A percentile compares a stretch with the other conserved stretches of the same genome.
Evolutionary conservation across 305 asterid species (phyloP).

Genomic region (Fraxinus greggii): DNA sequence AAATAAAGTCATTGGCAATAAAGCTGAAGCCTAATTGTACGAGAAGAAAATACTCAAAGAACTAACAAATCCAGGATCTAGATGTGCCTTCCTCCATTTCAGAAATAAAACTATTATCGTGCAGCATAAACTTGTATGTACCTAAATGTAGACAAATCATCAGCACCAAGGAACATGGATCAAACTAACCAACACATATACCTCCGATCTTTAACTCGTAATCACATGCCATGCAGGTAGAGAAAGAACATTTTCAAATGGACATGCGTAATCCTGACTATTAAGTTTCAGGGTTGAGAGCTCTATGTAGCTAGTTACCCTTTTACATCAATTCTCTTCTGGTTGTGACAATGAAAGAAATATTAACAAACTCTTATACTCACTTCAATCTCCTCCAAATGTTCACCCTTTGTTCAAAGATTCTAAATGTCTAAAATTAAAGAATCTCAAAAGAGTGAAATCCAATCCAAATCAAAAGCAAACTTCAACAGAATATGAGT

Average conservation of each 20-base stretch:
- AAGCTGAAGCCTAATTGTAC: background rate
- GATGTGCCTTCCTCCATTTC: background rate
- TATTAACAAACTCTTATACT: background rate
- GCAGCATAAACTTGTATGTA: background rate
- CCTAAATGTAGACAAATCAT: background rate
- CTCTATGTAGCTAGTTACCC: background rate
- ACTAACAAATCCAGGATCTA: background rate
- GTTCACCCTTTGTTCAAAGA: background rate
- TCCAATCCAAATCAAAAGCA: background rate
- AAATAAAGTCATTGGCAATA: background rate
- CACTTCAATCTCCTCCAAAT: background rate
- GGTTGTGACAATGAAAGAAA: background rate
- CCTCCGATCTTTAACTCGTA: background rate
- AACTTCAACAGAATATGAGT: background rate
- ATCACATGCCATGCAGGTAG: background rate
- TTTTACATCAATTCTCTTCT: background rate
- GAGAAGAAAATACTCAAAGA: background rate
- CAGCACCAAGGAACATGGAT: background rate
- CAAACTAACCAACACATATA: background rate
- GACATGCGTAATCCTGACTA: background rate
- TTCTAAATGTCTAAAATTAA: background rate
- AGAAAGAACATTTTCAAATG: background rate
- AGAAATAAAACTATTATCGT: background rate
- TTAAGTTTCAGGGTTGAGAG: conserved; percentile 1
- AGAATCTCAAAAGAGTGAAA: background rate